Base-by-base conservation (phyloP, 768 basidiomycete species). In the Daedalea quercina region DNA sequence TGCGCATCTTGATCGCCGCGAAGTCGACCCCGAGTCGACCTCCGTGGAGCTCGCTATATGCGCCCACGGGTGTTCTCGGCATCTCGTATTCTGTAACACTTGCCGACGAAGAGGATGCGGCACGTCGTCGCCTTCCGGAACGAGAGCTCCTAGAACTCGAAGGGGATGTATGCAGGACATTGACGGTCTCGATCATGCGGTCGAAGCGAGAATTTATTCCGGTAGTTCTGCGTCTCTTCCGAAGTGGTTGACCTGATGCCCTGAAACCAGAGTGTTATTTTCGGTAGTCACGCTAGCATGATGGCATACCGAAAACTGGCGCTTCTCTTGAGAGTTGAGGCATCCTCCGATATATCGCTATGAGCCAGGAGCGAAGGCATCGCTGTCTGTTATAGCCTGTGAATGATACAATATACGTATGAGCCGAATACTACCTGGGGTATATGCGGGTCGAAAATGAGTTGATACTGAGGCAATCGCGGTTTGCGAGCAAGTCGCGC, bases 171-270 rank as follows among this genome's bases (percentile, higher is more conserved):
- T 68, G 63, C 37, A 70, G 63, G n/a, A 68, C 56, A 50, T 78
- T 74, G 70, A 85, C 79, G 2, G 77, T 73, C 47, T 79, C 73
- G 26, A 87, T 67, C 86, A 89, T 88, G 42, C 72, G 72, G 63
- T 88, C 85, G 58, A 80, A 85, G 35, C 77, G 77, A 31, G 74
- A 63, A 57, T 87, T 88, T 46, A 82, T 66, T 8, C 76, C 75
- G 34, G 59, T 65, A n/a, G 67, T 69, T 58, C 70, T 78, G 23
- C 73, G 73, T 19, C 80, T 76, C 57, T 82, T 87, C n/a, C 61
- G 50, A 26, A 61, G 57, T 6, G 19, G 46, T 17, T 35, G n/a
- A 3, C 19, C 26, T 11, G 44, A 40, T 31, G 28, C 4, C 11
- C 28, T 31, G 11, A 11, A 31, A 31, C 4, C 28, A 31, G 28